phyloP scores from a whole-genome alignment of 352 stramenopile species.

The Albugo candida region DNA sequence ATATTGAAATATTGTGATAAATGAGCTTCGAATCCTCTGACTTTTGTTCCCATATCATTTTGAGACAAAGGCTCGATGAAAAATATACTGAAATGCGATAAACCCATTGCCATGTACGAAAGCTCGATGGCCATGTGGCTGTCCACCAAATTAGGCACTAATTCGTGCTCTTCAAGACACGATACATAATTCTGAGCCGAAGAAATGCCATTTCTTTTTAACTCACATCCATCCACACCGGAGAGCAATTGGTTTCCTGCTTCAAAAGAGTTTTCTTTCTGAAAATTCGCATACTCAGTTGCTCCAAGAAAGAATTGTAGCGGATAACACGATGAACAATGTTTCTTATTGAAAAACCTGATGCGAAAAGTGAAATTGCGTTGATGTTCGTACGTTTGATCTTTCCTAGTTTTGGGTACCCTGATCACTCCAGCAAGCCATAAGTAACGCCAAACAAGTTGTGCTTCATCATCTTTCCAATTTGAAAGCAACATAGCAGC shows the following conservation, averaged over 20 bases:
- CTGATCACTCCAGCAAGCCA: constrained; percentile 62
- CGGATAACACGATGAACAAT: constrained; percentile 39
- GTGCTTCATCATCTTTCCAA: constrained; percentile 56
- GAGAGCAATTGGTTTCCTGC: constrained; percentile 3
- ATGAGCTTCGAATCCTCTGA: constrained; percentile 50
- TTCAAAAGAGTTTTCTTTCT: constrained; percentile 53
- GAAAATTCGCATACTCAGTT: constrained; percentile 46
- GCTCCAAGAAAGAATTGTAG: constrained; percentile 51
- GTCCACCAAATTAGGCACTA: constrained; percentile 25
- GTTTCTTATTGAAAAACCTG: constrained; percentile 42
- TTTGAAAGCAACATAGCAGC: constrained; percentile 50
- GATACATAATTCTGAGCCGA: constrained; percentile 12
- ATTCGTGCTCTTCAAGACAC: constrained; percentile 34
- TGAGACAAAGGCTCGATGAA: constrained; percentile 14
- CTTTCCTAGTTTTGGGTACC: constrained; percentile 20
- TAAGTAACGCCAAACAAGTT: constrained; percentile 69
- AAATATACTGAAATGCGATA: constrained; percentile 20
- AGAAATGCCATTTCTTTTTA: constrained; percentile 7
- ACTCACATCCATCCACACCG: not conserved
- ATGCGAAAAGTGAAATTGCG: constrained; percentile 53
- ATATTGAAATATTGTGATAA: constrained; percentile 26
- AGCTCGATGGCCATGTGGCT: constrained; percentile 32
- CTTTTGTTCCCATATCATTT: constrained; percentile 13
- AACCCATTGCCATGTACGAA: constrained; percentile 25
- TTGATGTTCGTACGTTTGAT: constrained; percentile 35